Base-by-base conservation (phyloP, 768 basidiomycete genomes). In the Podaxis sp. region DNA sequence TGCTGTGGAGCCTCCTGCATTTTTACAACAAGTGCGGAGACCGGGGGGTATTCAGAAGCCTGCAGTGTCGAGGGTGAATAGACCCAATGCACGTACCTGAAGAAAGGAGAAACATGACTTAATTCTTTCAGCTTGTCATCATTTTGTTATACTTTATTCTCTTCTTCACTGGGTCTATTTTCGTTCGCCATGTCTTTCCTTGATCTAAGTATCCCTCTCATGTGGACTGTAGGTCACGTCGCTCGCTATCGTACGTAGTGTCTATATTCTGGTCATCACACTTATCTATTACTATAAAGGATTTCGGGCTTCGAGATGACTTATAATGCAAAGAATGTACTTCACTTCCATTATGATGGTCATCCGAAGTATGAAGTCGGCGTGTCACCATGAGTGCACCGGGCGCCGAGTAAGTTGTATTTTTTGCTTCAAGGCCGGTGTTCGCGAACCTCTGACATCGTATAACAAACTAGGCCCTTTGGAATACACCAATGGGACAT, bases 401-500 rank as follows among this genome's bases (percentile, higher is more conserved):
- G 2, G 33, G 8, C 8, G 33, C 33, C 2, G 33, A 33, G 33
- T 9, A 33, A 9, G 9, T 9, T 33, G 8, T 33, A 9, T 33
- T 33, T 8, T 33, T 33, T 25, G 33, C 17, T 33, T 37, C 50
- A 47, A 47, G 38, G 19, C 33, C 38, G 56, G 53, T 38, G 54
- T 24, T 12, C 54, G 25, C 54, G 62, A 55, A 47, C 57, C 50
- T 63, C 41, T 51, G 43, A 46, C 43, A 15, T 0, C 4, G 17
- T n/a, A 6, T 13, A 19, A 17, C 17, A 51, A 29, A 43, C 27
- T 33, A 36, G 9, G 8, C 40, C 27, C 40, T 37, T 55, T 59
- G 54, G 53, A 70, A 72, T 8, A 89, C 78, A 8, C 91, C 91
- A 50, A 93, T 87, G 4, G 91, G 90, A 68, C 84, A 87, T 2